phyloP scores from a whole-genome alignment of 805 yeast genomes.

The Nakazawaea populi region DNA sequence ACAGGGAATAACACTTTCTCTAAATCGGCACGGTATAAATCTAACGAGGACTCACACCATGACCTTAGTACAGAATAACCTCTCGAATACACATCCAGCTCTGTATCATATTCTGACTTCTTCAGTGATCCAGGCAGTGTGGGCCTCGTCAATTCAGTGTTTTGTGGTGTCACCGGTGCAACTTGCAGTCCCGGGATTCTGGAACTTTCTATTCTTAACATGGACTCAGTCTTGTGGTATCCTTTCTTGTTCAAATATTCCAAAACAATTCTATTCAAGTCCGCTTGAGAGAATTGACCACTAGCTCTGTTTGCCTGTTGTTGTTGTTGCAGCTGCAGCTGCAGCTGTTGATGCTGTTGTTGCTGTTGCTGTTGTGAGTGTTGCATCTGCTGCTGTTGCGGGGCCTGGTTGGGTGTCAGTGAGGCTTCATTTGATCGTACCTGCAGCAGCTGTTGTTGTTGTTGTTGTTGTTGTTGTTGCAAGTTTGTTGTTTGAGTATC shows the following conservation, averaged over 20 bases:
- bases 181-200: slow-evolving; percentile 49
- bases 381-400: slow-evolving; percentile 10
- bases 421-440: slow-evolving; percentile 2
- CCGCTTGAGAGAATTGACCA: slow-evolving; percentile 68
- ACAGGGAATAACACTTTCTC: slow-evolving; percentile 82
- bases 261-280: slow-evolving; percentile 83
- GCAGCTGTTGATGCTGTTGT: slow-evolving; percentile 15
- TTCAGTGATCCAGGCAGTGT: slow-evolving; percentile 22
- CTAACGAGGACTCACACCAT: slow-evolving; percentile 91
- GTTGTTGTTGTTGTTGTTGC: background rate
- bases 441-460: background rate
- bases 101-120: slow-evolving; percentile 38
- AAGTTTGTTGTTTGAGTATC: background rate
- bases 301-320: slow-evolving; percentile 9
- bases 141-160: slow-evolving; percentile 25
- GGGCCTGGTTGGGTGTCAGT: slow-evolving; percentile 10
- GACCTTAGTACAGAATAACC: slow-evolving; percentile 76
- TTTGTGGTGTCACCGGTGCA: slow-evolving; percentile 44
- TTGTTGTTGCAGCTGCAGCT: slow-evolving; percentile 12
- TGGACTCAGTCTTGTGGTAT: slow-evolving; percentile 88
- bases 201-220: slow-evolving; percentile 81
- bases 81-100: slow-evolving; percentile 68
- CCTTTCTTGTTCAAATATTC: slow-evolving; percentile 94
- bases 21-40: slow-evolving; percentile 85
- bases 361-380: slow-evolving; percentile 13